Base-by-base conservation (phyloP, 2,329 filamentous ascomycete genomes). In the Sporothrix euskadiensis region DNA sequence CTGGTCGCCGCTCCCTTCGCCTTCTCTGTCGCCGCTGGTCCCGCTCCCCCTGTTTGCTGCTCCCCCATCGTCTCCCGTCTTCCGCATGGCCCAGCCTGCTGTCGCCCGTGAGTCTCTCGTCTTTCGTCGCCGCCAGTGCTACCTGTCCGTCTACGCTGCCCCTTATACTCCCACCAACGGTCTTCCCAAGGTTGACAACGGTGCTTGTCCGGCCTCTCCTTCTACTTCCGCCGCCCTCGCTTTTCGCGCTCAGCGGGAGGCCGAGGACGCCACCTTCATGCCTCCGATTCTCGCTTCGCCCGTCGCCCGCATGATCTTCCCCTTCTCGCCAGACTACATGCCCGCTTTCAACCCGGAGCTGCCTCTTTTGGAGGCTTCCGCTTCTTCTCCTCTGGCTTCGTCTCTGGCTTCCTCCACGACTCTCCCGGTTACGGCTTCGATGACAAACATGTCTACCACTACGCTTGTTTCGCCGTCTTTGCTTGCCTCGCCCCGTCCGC, bases 1-100 rank as follows among this genome's bases (percentile, higher is more conserved):
- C 57, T 61, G 57, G 57, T 61, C 57, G 32, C 57, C 57, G 32
- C 57, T 61, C 32, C 57, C 32, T 16, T 61, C 57, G 32, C 57
- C 57, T 41, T 61, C 57, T 6, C 32, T 61, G 7, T 61, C 57
- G 57, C n/a, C 32, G 32, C 39, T 65, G 19, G 35, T 47, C 12
- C 61, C 61, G 10, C 61, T 10, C 47, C 39, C 41, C 30, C 61
- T 66, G 39, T 47, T 66, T 66, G n/a, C 61, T 19, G 10, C n/a
- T 19, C 39, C 1, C n/a, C 41, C 39, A 3, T 32, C 32, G 22
- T 30, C 39, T 22, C 39, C 61, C 22, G 8, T 9, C 7, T 66
- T 66, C n/a, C 61, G 39, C 6, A 10, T 66, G 39, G 61, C 61
- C 14, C 61, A 44, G 39, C 61, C 61, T 9, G n/a, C 61, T 9